Percentiles rank a stretch among this genome's conserved stretches.
Conservation (phyloP, 2,329 filamentous ascomycete genomes). For the Ceratocystis diversiconidia region DNA sequence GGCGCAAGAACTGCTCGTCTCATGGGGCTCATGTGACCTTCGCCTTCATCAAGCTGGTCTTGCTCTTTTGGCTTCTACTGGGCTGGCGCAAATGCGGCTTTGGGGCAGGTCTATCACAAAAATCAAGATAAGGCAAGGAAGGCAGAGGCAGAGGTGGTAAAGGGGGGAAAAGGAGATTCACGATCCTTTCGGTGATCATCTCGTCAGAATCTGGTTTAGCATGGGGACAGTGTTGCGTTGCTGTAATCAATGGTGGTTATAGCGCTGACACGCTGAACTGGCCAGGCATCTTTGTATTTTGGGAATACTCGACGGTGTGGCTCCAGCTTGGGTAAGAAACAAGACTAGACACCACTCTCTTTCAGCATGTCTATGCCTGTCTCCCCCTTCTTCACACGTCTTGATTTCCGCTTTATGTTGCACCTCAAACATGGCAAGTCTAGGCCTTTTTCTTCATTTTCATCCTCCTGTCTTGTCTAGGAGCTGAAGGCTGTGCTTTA, state of each 20-base stretch:
- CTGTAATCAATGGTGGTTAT: no score
- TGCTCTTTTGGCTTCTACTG: neutral
- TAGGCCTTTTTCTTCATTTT: neutral
- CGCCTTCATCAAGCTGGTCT: neutral
- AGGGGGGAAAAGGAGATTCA: neutral
- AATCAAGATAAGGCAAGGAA: neutral
- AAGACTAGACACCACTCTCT: neutral
- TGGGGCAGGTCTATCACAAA: neutral
- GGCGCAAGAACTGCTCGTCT: neutral
- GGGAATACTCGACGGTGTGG: no score
- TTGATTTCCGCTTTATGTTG: constrained; percentile 1
- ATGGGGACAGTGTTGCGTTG: no score
- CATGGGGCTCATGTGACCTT: neutral
- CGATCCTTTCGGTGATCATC: no score
- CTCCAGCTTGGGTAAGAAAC: no score
- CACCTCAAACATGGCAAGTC: neutral
- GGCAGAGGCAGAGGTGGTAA: neutral
- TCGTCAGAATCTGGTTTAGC: no score
- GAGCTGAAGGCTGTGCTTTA: neutral
- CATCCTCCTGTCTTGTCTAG: neutral
- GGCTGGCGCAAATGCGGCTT: neutral
- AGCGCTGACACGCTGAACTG: no score
- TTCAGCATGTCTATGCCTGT: neutral
- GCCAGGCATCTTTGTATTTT: no score
- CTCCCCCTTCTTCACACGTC: neutral